These are phyloP conservation scores for Cyclocybe aegerita DNA, from an alignment of 768 basidiomycete genomes.

Conservation along the genomic window DNA sequence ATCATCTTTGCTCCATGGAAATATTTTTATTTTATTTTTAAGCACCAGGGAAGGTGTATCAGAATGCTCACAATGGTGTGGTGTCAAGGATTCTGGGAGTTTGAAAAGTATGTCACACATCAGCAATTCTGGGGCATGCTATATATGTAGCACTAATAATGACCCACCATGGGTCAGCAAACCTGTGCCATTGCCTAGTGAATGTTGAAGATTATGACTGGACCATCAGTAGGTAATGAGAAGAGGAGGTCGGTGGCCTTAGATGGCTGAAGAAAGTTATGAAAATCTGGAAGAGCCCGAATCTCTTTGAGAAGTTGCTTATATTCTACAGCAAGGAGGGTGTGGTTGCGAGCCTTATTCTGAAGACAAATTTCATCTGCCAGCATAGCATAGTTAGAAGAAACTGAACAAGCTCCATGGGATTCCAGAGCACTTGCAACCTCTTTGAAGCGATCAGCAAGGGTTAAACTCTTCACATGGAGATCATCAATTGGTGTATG, in stretches of 20 bases:
- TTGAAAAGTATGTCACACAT: too few relatives aligned
- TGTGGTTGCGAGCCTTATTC: conserved; percentile 2
- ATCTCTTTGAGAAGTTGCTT: conserved; percentile 13
- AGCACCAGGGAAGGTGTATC: too few relatives aligned
- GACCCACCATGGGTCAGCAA: too few relatives aligned
- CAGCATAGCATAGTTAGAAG: not conserved
- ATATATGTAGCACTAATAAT: too few relatives aligned
- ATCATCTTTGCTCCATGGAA: too few relatives aligned
- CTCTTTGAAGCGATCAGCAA: conserved; percentile 10
- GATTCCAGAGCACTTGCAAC: conserved; percentile 7
- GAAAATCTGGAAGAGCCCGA: conserved; percentile 11
- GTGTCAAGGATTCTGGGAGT: too few relatives aligned
- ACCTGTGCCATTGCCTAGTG: too few relatives aligned
- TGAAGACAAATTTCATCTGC: conserved; percentile 1
- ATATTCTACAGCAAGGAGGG: conserved; percentile 1
- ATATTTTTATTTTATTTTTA: too few relatives aligned
- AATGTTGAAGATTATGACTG: conserved; percentile 19
- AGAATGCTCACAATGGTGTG: too few relatives aligned
- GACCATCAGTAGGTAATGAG: conserved; percentile 10
- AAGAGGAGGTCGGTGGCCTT: conserved; percentile 5
- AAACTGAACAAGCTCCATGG: not conserved
- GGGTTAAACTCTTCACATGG: not conserved
- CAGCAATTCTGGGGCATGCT: too few relatives aligned
- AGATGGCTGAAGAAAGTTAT: conserved; percentile 15
- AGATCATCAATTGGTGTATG: conserved; percentile 24